Base-by-base conservation (phyloP, 306 rosid genomes). In the Acacia acuminata region DNA sequence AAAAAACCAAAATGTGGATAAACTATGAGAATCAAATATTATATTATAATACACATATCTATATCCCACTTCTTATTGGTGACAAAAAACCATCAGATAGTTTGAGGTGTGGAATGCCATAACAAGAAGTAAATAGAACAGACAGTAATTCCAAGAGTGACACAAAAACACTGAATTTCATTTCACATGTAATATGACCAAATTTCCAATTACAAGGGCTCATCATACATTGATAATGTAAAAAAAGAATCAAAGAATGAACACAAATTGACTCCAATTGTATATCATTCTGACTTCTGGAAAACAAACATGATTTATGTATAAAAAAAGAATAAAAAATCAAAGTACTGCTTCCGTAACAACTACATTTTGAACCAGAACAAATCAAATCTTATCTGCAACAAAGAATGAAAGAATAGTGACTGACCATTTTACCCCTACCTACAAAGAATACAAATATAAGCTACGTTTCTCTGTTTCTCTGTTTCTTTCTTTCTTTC, bases 321-420 rank as follows among this genome's bases (percentile, higher is more conserved):
- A 27, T 64, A 38, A 64, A 25, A 14, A 24, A 61, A 24, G 67
- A 61, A 58, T 58, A 61, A 61, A 25, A 12, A 60, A 22, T 24
- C 4, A 34, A 7, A 34, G 71, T 66, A 34, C 44, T 51, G 8
- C 22, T 19, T 32, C 71, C 30, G 17, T 66, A 66, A 9, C 45
- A 66, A 34, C 12, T 66, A 66, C 71, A 32, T 65, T 65, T 24
- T 65, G 43, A 65, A 65, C 44, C 44, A 79, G 12, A 58, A 32
- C 36, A 71, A 74, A 83, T 83, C 67, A 75, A 77, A 74, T 86
- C 76, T 81, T 91, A 90, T 90, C 96, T 93, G 96, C 94, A 86
- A 85, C 82, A 86, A 93, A 90, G 94, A 93, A 93, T 91, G 88
- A 93, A 93, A 87, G 96, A 93, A 93, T 91, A 64, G 85, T 77